Evolutionary conservation across 306 rosid genomes (phyloP), one percentile per base, ranked within the genome.

Genomic region (Mimosa bimucronata): DNA sequence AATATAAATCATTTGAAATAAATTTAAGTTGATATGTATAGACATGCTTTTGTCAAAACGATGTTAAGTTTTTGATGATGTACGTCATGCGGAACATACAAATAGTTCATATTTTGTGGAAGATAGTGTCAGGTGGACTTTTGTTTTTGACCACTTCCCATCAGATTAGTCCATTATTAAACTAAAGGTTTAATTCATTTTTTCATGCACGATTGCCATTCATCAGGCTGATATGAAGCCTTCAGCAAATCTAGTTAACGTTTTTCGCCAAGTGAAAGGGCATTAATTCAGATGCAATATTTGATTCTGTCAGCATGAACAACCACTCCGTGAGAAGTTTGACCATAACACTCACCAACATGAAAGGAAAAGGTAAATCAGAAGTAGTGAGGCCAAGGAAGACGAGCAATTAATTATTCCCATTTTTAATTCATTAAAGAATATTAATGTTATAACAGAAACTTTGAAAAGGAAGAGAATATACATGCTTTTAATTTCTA

Each of bases 401-500:
- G 44, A 38, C 18, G 28, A 18, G 45, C 16, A 60, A 83, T 75
- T 83, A 80, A n/a, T n/a, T n/a, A n/a, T 80, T 80, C 80, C 79
- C 81, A 80, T 53, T 76, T 61, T 80, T 79, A n/a, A n/a, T 78
- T 66, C 77, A 82, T 70, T 71, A 44, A 75, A 34, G 75, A 71
- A 72, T 15, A 41, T 45, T 65, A 70, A 77, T 71, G 69, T 38
- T 28, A 38, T 77, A 23, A 62, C 34, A 73, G 30, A 46, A 72
- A 75, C 13, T 68, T 41, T n/a, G n/a, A n/a, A 74, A 73, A 62
- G 73, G 88, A 86, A 81, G 76, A 88, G 88, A 84, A 91, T 89
- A 81, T 90, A 87, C 97, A 91, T 55, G 79, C 46, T 88, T n/a
- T n/a, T 61, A 79, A 66, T 73, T 84, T 79, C 88, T 83, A 82